A percentile compares a stretch with the other conserved stretches of the same genome.
Conservation (phyloP, 225 moss, liverwort and hornwort species). For the Physcomitrellopsis africana region DNA sequence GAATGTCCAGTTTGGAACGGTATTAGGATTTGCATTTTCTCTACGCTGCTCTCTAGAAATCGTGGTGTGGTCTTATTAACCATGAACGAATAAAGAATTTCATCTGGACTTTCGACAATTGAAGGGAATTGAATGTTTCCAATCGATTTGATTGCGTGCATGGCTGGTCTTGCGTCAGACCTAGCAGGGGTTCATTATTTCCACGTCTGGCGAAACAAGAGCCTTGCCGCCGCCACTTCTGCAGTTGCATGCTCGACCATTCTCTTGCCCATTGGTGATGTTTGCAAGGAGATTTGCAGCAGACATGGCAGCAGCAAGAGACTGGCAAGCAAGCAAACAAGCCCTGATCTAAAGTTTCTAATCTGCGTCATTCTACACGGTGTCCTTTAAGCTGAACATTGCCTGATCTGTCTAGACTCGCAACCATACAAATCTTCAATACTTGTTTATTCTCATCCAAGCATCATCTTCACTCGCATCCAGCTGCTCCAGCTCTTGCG, state of each 20-base stretch:
- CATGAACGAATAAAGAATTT: too few species aligned
- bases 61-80: too few species aligned
- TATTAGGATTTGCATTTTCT: too few species aligned
- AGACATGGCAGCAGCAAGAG: constrained; percentile 5
- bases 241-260: constrained; percentile 30
- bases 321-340: constrained; percentile 7
- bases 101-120: too few species aligned
- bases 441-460: not conserved
- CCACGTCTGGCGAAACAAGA: constrained; percentile 24
- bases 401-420: not conserved
- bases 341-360: not conserved
- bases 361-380: not conserved
- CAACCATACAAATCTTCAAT: too few species aligned
- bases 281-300: constrained; percentile 16
- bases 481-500: constrained; percentile 8
- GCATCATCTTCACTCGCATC: constrained; percentile 11
- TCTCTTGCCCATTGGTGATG: constrained; percentile 16
- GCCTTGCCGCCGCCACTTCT: constrained; percentile 27
- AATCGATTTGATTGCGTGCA: constrained; percentile 21
- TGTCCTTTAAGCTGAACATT: too few species aligned
- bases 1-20: too few species aligned
- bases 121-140: too few species aligned
- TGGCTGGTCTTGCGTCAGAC: constrained; percentile 28
- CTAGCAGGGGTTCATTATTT: constrained; percentile 33
- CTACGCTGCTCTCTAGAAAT: too few species aligned